These are phyloP conservation scores for Funneliformis caledonium DNA, from an alignment of 371 early-diverging fungal species.

Conservation along the genomic window DNA sequence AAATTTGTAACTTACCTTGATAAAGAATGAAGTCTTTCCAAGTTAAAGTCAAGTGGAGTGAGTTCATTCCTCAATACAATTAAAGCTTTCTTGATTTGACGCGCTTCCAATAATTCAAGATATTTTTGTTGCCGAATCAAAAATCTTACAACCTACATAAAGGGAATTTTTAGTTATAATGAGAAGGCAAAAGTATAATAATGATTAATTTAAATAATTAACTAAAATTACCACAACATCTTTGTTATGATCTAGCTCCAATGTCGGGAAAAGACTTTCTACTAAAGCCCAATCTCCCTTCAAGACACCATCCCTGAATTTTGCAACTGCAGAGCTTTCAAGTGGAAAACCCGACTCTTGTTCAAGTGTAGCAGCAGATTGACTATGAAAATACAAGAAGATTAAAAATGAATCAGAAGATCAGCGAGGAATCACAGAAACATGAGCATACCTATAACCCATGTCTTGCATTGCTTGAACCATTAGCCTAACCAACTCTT, in stretches of 20 bases:
- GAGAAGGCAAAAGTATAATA: background rate
- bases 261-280: slow-evolving; percentile 53
- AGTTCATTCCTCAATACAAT: slow-evolving; percentile 74
- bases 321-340: slow-evolving; percentile 63
- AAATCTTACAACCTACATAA: slow-evolving; percentile 53
- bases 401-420: background rate
- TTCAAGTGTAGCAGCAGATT: slow-evolving; percentile 66
- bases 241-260: slow-evolving; percentile 50
- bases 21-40: slow-evolving; percentile 59
- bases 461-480: slow-evolving; percentile 82
- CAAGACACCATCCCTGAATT: slow-evolving; percentile 69
- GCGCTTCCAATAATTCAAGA: slow-evolving; percentile 74
- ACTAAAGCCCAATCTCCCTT: slow-evolving; percentile 77
- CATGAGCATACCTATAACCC: slow-evolving; percentile 71
- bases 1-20: slow-evolving; percentile 44
- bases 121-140: slow-evolving; percentile 82
- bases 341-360: slow-evolving; percentile 72
- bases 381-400: slow-evolving; percentile 46
- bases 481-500: slow-evolving; percentile 86
- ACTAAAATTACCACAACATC: slow-evolving; percentile 44
- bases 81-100: slow-evolving; percentile 67
- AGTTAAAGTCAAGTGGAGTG: slow-evolving; percentile 67
- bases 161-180: background rate
- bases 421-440: background rate
- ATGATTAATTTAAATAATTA: background rate